Base-by-base conservation (phyloP, 371 early-diverging fungal genomes). In the Mortierella sp. region DNA sequence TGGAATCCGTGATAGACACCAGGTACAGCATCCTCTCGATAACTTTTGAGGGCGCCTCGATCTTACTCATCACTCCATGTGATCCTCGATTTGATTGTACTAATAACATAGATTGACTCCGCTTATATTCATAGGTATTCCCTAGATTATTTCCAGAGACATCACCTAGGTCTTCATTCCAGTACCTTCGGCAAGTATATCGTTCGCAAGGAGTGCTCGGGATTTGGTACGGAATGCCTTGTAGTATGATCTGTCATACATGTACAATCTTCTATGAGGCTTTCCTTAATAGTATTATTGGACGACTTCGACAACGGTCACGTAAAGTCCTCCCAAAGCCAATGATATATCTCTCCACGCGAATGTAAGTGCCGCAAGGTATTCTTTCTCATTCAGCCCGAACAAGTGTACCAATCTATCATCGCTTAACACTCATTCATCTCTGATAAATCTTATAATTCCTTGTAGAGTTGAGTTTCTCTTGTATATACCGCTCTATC, bases 141-240 rank as follows among this genome's bases (percentile, higher is more conserved):
- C 80, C 74, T 10, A 58, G 60, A 8, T 43, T 73, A 2, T 79
- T 79, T 31, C 80, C 80, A 61, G 75, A 82, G 83, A 87, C 64
- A 70, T 79, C 87, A 17, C 89, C 89, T 0, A 13, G 82, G 15
- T 78, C 83, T 26, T 85, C 85, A 12, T 72, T 80, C 19, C 63
- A 70, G 0, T 84, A 77, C 19, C 76, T 89, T 0, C 57, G 68
- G 0, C 64, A 70, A 32, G 84, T 81, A 0, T 85, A 84, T 42
- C 68, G 64, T 17, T 59, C 68, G 10, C 83, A 86, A 23, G 88
- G 90, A 9, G 66, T 86, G 29, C 82, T 85, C n/a, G 76, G 83
- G 17, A 64, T 90, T 2, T 90, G 89, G 70, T 84, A 89, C 22
- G 90, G 90, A 0, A 86, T 90, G 72, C 89, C 89, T 0, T 73